A percentile compares a stretch with the other conserved stretches of the same genome.
Evolutionary conservation across 768 basidiomycete genomes (phyloP).

Genomic region (Coprinopsis cinerea): DNA sequence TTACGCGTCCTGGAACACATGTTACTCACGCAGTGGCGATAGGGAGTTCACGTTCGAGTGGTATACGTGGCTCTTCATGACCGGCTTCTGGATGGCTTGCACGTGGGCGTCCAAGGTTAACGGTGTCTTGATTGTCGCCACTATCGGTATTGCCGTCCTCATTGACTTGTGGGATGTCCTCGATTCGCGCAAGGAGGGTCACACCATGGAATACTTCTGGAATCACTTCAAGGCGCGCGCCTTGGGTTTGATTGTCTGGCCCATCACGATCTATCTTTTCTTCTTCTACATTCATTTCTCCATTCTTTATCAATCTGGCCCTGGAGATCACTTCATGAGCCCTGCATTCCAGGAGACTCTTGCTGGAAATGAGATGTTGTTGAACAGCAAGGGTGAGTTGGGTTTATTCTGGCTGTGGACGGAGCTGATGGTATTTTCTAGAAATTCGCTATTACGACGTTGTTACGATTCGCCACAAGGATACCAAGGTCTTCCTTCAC

Average conservation of each 20-base stretch:
- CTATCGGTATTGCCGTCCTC: constrained; percentile 86
- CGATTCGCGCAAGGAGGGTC: constrained; percentile 69
- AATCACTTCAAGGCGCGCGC: constrained; percentile 85
- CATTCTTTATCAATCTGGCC: constrained; percentile 80
- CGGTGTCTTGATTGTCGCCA: constrained; percentile 83
- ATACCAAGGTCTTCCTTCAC: constrained; percentile 89
- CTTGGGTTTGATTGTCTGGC: constrained; percentile 80
- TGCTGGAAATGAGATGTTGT: constrained; percentile 81
- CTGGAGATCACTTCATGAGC: constrained; percentile 96
- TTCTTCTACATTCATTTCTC: constrained; percentile 97
- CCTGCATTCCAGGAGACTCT: constrained; percentile 97
- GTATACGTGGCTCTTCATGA: constrained; percentile 92
- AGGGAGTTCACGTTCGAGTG: constrained; percentile 87
- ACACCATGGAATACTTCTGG: constrained; percentile 83
- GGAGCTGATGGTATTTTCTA: constrained; percentile 26
- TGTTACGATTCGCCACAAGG: constrained; percentile 83
- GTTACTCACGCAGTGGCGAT: constrained; percentile 10
- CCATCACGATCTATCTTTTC: constrained; percentile 83
- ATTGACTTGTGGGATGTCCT: constrained; percentile 94
- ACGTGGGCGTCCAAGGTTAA: constrained; percentile 98
- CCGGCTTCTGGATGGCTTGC: constrained; percentile 91
- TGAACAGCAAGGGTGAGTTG: constrained; percentile 81
- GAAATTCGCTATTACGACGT: constrained; percentile 93
- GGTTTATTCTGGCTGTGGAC: not conserved
- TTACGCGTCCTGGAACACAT: not conserved